Base-by-base conservation (phyloP, 176 grass and related monocot genomes). In the Miscanthus lutarioriparius region DNA sequence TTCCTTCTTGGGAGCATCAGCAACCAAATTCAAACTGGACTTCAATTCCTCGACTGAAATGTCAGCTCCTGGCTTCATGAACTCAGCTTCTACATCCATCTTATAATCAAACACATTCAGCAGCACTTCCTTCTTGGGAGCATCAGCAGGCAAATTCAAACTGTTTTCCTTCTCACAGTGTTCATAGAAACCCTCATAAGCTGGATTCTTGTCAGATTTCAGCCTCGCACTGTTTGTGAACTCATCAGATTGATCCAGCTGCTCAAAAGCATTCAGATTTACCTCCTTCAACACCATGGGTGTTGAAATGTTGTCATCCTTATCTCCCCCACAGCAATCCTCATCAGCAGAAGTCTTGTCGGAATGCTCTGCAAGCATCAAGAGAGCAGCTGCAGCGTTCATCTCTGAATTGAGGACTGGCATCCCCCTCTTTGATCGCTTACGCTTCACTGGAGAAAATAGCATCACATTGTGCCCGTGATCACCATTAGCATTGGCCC, bases 311-410 rank as follows among this genome's bases (percentile, higher is more conserved):
- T 19, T 51, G 2, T 37, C 45, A 23, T 56, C 35, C 16, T 71
- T 78, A 7, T 76, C 78, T 33, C 32, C 75, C 15, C 19, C 20
- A 70, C 16, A 54, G 40, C 26, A 80, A 68, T 79, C 70, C 44
- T 70, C 85, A 77, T 71, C 43, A 73, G 67, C 74, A 73, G 75
- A 23, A 41, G 20, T 84, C 23, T 56, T 84, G 53, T 39, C 36
- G 32, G 44, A 79, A 64, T 41, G 12, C n/a, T 65, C 75, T 65
- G 74, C 76, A 64, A 88, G 80, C 33, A 73, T 76, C 1, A 84
- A 43, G 23, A 91, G 85, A 62, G 81, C 63, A 15, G 16, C 65
- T 25, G 85, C 76, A 75, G 85, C 89, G 10, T 87, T 64, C 81
- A 84, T 59, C 63, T 71, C 72, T 22, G 76, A 75, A 20, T 39